phyloP scores from a whole-genome alignment of 768 basidiomycete genomes.

The Mycena sanguinolenta region DNA sequence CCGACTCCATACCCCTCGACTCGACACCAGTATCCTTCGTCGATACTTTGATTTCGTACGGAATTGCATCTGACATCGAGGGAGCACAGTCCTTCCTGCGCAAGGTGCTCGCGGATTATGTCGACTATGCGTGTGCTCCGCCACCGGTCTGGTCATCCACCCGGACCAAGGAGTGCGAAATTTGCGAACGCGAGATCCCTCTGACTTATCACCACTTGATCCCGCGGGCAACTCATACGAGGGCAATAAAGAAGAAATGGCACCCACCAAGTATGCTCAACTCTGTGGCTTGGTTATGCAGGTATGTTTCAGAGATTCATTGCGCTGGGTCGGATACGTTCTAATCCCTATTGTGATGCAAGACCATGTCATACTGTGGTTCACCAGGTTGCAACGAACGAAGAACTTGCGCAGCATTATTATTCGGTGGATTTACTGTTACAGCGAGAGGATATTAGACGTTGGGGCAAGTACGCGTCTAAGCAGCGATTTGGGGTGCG shows the following conservation, averaged over 20 bases:
- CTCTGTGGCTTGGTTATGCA: conserved; percentile 72
- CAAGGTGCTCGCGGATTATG: conserved; percentile 56
- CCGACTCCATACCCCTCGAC: conserved; percentile 55
- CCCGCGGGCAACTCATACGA: conserved; percentile 65
- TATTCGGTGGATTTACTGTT: conserved; percentile 66
- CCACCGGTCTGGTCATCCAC: conserved; percentile 68
- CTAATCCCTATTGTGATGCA: conserved; percentile 12
- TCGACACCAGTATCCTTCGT: conserved; percentile 56
- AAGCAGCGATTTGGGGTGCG: conserved; percentile 30
- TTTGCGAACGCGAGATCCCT: conserved; percentile 68
- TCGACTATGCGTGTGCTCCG: conserved; percentile 61
- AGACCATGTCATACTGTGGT: conserved; percentile 68
- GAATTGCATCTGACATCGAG: conserved; percentile 56
- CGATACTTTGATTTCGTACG: conserved; percentile 67
- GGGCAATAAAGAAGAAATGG: conserved; percentile 71
- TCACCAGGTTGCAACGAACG: conserved; percentile 63
- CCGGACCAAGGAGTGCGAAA: conserved; percentile 67
- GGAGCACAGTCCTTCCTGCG: conserved; percentile 56
- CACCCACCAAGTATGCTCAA: conserved; percentile 65
- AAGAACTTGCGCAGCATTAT: conserved; percentile 63
- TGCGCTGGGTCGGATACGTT: not conserved
- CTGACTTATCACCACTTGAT: conserved; percentile 75
- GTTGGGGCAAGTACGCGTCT: conserved; percentile 61
- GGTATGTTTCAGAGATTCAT: conserved; percentile 44
- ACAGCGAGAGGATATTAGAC: conserved; percentile 66